A percentile compares a stretch with the other conserved stretches of the same genome.
Evolutionary conservation across 768 basidiomycete genomes (phyloP).

Genomic region (Mrakia frigida): DNA sequence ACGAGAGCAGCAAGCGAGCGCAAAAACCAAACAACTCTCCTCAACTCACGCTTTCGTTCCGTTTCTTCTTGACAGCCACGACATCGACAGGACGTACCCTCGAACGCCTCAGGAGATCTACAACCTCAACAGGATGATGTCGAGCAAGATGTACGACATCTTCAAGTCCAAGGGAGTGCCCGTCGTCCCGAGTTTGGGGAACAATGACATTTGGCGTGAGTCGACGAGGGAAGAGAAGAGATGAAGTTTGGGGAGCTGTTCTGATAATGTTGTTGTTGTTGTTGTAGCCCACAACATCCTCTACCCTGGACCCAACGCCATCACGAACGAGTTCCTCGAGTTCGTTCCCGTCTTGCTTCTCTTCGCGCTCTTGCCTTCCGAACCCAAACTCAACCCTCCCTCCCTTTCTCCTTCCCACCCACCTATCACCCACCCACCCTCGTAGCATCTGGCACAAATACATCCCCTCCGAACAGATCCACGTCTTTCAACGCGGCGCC

Average conservation of each 20-base stretch:
- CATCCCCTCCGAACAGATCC: conserved; percentile 59
- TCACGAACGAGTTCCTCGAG: conserved; percentile 60
- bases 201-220: conserved; percentile 54
- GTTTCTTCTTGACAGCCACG: conserved; percentile 66
- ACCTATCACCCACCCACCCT: too few relatives aligned
- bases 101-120: conserved; percentile 76
- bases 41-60: background rate
- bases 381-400: background rate
- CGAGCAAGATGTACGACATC: conserved; percentile 64
- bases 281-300: conserved; percentile 45
- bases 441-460: conserved; percentile 71
- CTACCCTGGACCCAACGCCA: conserved; percentile 43
- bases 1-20: too few relatives aligned
- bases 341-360: conserved; percentile 37
- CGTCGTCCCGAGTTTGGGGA: conserved; percentile 78
- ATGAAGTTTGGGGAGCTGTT: too few relatives aligned
- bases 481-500: conserved; percentile 48
- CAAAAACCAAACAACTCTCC: too few relatives aligned
- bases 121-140: conserved; percentile 61
- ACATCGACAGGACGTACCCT: conserved; percentile 74
- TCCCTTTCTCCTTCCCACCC: background rate
- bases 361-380: background rate
- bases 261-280: conserved; percentile 34
- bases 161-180: conserved; percentile 67
- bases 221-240: background rate